Conservation (phyloP, 2,329 filamentous ascomycete species). For the Gnomoniopsis sp. region DNA sequence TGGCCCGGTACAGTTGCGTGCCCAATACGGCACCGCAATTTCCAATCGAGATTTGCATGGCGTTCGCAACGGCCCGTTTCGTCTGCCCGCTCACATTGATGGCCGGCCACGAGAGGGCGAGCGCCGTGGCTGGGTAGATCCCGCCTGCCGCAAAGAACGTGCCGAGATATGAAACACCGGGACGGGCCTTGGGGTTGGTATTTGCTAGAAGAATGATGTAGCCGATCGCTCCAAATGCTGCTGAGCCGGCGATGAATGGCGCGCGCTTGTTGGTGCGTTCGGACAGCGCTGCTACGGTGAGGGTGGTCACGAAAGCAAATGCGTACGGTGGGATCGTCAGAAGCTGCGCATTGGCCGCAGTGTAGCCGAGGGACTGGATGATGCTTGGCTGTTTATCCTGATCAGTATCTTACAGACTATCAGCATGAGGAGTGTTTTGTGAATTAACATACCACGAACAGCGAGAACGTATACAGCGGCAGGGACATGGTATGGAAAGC, state of each 20-base stretch:
- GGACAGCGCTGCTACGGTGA: constrained; percentile 56
- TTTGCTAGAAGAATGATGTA: constrained; percentile 59
- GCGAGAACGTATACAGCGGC: constrained; percentile 52
- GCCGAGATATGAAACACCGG: constrained; percentile 57
- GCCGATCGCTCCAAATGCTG: constrained; percentile 56
- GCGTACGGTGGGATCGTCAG: constrained; percentile 64
- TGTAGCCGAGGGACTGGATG: constrained; percentile 52
- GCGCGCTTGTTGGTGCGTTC: constrained; percentile 57
- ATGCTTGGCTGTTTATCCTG: constrained; percentile 41
- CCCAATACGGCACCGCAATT: constrained; percentile 67
- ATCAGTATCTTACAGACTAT: not conserved
- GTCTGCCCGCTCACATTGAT: constrained; percentile 71
- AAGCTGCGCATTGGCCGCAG: constrained; percentile 50
- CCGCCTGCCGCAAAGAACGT: constrained; percentile 63
- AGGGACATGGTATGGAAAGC: constrained; percentile 71
- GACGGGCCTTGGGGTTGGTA: constrained; percentile 39
- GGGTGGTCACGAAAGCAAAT: constrained; percentile 57
- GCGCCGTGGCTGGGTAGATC: constrained; percentile 63
- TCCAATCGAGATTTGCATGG: constrained; percentile 69
- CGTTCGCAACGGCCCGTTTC: constrained; percentile 65
- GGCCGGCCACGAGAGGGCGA: constrained; percentile 66
- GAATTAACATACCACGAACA: constrained; percentile 46
- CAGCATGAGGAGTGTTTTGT: too few relatives aligned
- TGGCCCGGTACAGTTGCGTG: constrained; percentile 64
- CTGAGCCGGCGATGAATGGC: constrained; percentile 59